Evolutionary conservation across 441 rosid species (phyloP).

Genomic region (Hura crepitans): DNA sequence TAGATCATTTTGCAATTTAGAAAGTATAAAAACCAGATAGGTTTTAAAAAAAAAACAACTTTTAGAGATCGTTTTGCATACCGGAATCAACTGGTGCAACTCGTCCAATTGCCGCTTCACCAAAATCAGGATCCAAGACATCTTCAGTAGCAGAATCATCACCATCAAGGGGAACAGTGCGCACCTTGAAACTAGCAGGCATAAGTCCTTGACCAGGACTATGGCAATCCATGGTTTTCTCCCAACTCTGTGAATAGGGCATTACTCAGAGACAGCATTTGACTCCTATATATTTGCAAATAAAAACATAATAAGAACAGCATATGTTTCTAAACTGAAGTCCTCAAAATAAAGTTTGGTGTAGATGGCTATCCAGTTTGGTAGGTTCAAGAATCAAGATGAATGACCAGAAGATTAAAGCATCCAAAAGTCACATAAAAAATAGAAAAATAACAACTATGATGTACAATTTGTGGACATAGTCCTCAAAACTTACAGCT

Average conservation of each 20-base stretch:
- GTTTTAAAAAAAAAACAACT: slow-evolving; percentile 11
- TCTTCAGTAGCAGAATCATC: slow-evolving; percentile 76
- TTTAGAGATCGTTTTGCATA: slow-evolving; percentile 21
- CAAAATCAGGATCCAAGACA: slow-evolving; percentile 78
- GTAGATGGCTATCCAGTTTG: not conserved
- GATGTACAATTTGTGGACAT: not conserved
- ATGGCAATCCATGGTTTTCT: slow-evolving; percentile 88
- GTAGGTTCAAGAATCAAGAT: not conserved
- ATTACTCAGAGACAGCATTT: slow-evolving; percentile 8
- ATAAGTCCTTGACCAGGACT: slow-evolving; percentile 92
- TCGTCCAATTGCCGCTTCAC: slow-evolving; percentile 87
- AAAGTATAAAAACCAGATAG: not conserved
- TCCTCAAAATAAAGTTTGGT: not conserved
- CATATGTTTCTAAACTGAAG: slow-evolving; percentile 6
- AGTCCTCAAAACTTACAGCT: not conserved
- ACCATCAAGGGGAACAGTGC: slow-evolving; percentile 67
- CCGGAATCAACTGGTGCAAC: slow-evolving; percentile 97
- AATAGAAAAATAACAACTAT: not conserved
- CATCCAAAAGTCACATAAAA: not conserved
- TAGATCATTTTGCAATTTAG: slow-evolving; percentile 6
- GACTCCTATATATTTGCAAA: not conserved
- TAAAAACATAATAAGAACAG: not conserved
- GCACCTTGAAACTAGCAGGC: slow-evolving; percentile 93
- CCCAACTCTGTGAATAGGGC: slow-evolving; percentile 64
- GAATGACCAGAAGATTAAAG: slow-evolving; percentile 2